Conservation (phyloP, 176 grass and related monocot genomes). For the Lolium perenne region DNA sequence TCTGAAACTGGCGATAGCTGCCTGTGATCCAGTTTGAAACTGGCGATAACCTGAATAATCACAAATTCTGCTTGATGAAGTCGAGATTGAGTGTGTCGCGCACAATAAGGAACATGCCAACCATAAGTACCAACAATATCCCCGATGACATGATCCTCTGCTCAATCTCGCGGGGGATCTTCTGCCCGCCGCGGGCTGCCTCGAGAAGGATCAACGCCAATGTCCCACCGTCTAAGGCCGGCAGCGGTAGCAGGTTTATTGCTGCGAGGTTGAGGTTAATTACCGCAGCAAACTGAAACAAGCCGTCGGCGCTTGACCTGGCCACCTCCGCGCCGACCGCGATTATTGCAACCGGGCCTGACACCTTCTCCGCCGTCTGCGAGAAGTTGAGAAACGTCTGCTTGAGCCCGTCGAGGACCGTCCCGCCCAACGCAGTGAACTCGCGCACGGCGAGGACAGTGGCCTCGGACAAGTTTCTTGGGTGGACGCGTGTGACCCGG, state of each 20-base stretch:
- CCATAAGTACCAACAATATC: conserved; percentile 85
- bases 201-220: conserved; percentile 85
- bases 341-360: conserved; percentile 87
- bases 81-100: conserved; percentile 96
- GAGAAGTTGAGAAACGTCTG: conserved; percentile 92
- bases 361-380: conserved; percentile 80
- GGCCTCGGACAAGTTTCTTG: conserved; percentile 59
- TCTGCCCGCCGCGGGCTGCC: conserved; percentile 80
- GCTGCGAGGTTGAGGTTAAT: conserved; percentile 95
- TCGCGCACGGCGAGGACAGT: conserved; percentile 65
- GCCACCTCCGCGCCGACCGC: conserved; percentile 89
- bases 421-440: conserved; percentile 56
- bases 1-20: not conserved
- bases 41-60: not conserved
- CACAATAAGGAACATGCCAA: conserved; percentile 93
- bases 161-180: conserved; percentile 91
- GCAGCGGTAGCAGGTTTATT: conserved; percentile 82
- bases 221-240: conserved; percentile 76
- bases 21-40: not conserved
- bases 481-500: conserved; percentile 55
- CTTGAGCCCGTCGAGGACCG: conserved; percentile 82
- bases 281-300: conserved; percentile 90
- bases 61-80: conserved; percentile 95
- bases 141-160: conserved; percentile 93
- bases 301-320: conserved; percentile 64